phyloP scores from a whole-genome alignment of 306 rosid genomes.

The Cicer yamashitae region DNA sequence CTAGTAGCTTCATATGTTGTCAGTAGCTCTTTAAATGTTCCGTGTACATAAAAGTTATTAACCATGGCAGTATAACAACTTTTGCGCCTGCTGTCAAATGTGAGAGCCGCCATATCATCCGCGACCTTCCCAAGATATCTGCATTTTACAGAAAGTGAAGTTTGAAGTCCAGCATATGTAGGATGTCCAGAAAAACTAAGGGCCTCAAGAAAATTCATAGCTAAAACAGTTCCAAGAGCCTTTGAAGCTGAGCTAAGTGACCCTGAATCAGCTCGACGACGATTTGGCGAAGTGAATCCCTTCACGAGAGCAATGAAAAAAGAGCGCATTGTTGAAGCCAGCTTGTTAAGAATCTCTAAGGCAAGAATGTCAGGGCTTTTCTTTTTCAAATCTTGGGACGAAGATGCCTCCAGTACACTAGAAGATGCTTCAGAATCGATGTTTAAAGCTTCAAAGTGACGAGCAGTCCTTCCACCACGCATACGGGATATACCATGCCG shows the following conservation, averaged over 20 bases:
- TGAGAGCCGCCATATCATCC: conserved; percentile 86
- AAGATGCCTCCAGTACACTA: conserved; percentile 61
- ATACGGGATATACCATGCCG: conserved; percentile 86
- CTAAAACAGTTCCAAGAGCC: conserved; percentile 89
- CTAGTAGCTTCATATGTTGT: conserved; percentile 98
- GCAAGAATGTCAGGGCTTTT: conserved; percentile 92
- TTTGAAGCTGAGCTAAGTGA: conserved; percentile 82
- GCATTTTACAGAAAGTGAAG: conserved; percentile 83
- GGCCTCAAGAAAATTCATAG: conserved; percentile 85
- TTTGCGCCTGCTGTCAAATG: conserved; percentile 85
- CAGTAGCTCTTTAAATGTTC: conserved; percentile 88
- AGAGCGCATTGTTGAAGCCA: conserved; percentile 81
- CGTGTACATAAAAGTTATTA: conserved; percentile 92
- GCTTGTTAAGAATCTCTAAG: conserved; percentile 80
- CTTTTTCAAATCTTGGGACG: conserved; percentile 83
- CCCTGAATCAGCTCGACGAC: conserved; percentile 92
- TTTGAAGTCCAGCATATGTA: conserved; percentile 66
- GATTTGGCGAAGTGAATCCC: conserved; percentile 90
- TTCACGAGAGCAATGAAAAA: conserved; percentile 94
- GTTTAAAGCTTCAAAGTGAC: conserved; percentile 77
- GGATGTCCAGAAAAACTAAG: conserved; percentile 86
- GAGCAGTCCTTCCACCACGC: conserved; percentile 88
- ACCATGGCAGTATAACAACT: conserved; percentile 86
- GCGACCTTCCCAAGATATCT: conserved; percentile 95
- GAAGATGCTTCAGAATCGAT: conserved; percentile 80